A percentile compares a stretch with the other conserved stretches of the same genome.
Conservation (phyloP, 495 filamentous ascomycete genomes). For the Aspergillus heteromorphus region DNA sequence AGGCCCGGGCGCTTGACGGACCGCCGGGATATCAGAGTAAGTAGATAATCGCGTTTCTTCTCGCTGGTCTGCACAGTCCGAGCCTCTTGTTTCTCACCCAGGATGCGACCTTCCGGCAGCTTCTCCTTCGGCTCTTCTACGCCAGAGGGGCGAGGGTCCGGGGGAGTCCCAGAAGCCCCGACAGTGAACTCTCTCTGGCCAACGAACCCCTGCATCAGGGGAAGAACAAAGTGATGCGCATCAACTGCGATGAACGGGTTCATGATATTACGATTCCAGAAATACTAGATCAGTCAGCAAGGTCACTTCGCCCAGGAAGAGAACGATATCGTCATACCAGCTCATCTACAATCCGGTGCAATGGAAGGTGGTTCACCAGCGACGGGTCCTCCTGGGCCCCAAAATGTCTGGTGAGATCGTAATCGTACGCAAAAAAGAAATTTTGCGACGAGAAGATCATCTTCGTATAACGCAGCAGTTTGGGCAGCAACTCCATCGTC, state of each 20-base stretch:
- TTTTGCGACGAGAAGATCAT: slow-evolving; percentile 74
- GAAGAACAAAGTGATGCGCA: slow-evolving; percentile 59
- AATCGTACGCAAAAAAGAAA: slow-evolving; percentile 91
- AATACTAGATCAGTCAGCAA: slow-evolving; percentile 51
- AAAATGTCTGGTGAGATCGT: slow-evolving; percentile 73
- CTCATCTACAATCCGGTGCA: slow-evolving; percentile 70
- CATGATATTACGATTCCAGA: slow-evolving; percentile 82
- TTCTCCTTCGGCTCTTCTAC: slow-evolving; percentile 14
- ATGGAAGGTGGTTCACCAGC: slow-evolving; percentile 43
- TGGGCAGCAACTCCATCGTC: slow-evolving; percentile 61
- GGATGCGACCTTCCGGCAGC: slow-evolving; percentile 24
- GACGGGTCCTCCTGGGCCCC: slow-evolving; percentile 38
- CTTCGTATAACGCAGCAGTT: slow-evolving; percentile 74
- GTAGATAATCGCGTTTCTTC: slow-evolving; percentile 50
- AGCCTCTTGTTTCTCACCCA: slow-evolving; percentile 30
- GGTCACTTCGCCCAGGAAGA: not conserved
- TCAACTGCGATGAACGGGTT: slow-evolving; percentile 67
- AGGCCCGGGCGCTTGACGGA: slow-evolving; percentile 80
- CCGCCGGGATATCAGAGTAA: slow-evolving; percentile 83
- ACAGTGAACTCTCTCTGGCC: slow-evolving; percentile 78
- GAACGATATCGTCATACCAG: slow-evolving; percentile 46
- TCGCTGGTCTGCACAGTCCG: slow-evolving; percentile 18
- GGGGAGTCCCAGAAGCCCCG: slow-evolving; percentile 32
- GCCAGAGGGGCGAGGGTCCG: slow-evolving; percentile 13
- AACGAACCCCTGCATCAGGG: slow-evolving; percentile 91